Percentiles rank a stretch among this genome's conserved stretches.
Evolutionary conservation across 441 rosid genomes (phyloP).

Genomic region (Arabidopsis hybrid): DNA sequence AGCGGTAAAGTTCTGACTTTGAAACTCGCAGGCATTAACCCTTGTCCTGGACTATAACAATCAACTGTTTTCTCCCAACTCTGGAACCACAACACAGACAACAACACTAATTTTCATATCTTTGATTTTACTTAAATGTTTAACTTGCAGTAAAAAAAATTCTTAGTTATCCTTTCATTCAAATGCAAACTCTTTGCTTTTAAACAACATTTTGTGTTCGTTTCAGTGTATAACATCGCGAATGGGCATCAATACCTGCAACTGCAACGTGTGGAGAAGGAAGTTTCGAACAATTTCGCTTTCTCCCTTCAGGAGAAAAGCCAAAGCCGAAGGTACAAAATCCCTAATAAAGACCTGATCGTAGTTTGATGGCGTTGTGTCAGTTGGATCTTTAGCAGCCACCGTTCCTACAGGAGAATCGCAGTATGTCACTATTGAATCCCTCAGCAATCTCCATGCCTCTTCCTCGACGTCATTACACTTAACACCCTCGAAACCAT

Average conservation of each 20-base stretch:
- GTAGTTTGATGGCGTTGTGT: conserved; percentile 76
- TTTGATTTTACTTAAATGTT: not conserved
- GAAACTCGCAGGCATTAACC: conserved; percentile 98
- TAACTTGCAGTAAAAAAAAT: no score
- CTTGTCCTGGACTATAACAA: conserved; percentile 97
- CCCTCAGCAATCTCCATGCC: conserved; percentile 81
- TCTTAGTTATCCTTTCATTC: not conserved
- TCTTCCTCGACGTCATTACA: conserved; percentile 68
- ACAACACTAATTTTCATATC: conserved; percentile 1
- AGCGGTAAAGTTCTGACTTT: conserved; percentile 88
- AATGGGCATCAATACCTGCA: conserved; percentile 62
- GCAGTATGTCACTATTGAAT: conserved; percentile 77
- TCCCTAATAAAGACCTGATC: conserved; percentile 94
- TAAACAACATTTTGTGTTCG: not conserved
- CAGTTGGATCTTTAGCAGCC: conserved; percentile 94
- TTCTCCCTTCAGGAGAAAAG: conserved; percentile 87
- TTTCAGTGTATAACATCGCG: not conserved
- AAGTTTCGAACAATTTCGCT: conserved; percentile 87
- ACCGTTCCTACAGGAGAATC: conserved; percentile 86
- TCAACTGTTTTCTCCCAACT: conserved; percentile 99
- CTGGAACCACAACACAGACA: conserved; percentile 42
- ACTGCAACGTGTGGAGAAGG: conserved; percentile 86
- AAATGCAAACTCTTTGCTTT: not conserved
- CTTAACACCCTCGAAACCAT: conserved; percentile 52
- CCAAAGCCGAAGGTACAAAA: conserved; percentile 87